phyloP scores from a whole-genome alignment of 306 rosid species.

The Cucumis sativus region DNA sequence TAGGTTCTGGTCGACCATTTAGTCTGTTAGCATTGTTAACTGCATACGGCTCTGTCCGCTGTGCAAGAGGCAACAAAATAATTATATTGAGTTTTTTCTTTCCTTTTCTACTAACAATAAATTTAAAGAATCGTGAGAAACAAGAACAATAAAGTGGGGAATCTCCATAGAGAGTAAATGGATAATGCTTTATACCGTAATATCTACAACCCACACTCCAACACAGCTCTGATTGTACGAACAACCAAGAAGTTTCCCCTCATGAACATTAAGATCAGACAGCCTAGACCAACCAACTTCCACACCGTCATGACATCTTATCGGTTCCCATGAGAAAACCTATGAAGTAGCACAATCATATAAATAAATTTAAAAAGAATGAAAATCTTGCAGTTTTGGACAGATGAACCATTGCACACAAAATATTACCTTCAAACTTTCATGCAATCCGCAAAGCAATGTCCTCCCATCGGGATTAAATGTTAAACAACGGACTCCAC shows the following conservation, averaged over 20 bases:
- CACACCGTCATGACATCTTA: constrained; percentile 77
- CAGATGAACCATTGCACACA: neutral
- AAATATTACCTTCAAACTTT: constrained; percentile 73
- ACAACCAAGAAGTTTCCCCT: constrained; percentile 98
- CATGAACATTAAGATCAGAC: constrained; percentile 95
- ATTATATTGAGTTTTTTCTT: neutral
- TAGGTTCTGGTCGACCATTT: constrained; percentile 75
- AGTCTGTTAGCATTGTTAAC: constrained; percentile 41
- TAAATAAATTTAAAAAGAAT: neutral
- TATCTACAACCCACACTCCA: constrained; percentile 99
- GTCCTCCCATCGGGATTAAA: constrained; percentile 97
- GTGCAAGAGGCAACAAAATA: constrained; percentile 23
- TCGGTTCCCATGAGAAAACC: constrained; percentile 98
- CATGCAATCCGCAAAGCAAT: constrained; percentile 90
- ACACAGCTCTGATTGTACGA: constrained; percentile 96
- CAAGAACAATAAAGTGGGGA: constrained; percentile 10
- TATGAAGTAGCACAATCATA: constrained; percentile 17
- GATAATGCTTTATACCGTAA: constrained; percentile 46
- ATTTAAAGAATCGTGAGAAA: constrained; percentile 4
- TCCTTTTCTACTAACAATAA: neutral
- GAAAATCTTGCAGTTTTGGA: neutral
- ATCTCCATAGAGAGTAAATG: neutral
- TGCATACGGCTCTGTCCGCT: constrained; percentile 88
- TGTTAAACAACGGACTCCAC: constrained; percentile 88
- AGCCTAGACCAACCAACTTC: constrained; percentile 96